Evolutionary conservation across 1,284 basidiomycete species (phyloP), one percentile per base, ranked within the genome.

Genomic region (Naganishia liquefaciens): DNA sequence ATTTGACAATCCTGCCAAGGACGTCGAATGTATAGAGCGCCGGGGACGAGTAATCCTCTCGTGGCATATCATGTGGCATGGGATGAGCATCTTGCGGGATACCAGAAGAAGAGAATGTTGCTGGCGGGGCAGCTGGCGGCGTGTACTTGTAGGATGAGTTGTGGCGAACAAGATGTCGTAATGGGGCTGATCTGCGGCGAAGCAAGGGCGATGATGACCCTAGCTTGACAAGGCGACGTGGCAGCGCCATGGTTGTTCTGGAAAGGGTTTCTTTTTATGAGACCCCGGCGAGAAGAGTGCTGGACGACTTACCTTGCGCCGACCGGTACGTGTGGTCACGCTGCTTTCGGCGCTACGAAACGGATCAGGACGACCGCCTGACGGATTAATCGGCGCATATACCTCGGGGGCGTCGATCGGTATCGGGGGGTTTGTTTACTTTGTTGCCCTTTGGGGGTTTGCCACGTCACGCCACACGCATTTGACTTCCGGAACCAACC

Each of bases 21-120:
- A 74, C 71, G 43, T 61, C 65, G 42, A 78, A 54, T 11, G 76
- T 73, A 70, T 78, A 78, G n/a, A 72, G 67, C 1, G 76, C 73
- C 0, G 78, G 77, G 17, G 68, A 68, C 53, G 75, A 71, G 66
- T 78, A 80, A 69, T 80, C 74, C 63, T 76, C 75, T 30, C 74
- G 68, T 17, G 73, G 75, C 73, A 73, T 74, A 68, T 73, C 70
- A 25, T 70, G 66, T 6, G 73, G 74, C 70, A 73, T 71, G 5
- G 66, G 68, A 9, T 72, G 69, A 7, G 68, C 51, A 54, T 62
- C 52, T 39, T 50, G 25, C 13, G 52, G 50, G 17, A 65, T 5
- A 25, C 61, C 61, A 25, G 66, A 54, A 17, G 63, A 65, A 15
- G 54, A 54, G 50, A 40, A 50, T 15, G 43, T 44, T 15, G 52